Base-by-base conservation (phyloP, 1,139 yeast species). In the Nadsonia commutata region DNA sequence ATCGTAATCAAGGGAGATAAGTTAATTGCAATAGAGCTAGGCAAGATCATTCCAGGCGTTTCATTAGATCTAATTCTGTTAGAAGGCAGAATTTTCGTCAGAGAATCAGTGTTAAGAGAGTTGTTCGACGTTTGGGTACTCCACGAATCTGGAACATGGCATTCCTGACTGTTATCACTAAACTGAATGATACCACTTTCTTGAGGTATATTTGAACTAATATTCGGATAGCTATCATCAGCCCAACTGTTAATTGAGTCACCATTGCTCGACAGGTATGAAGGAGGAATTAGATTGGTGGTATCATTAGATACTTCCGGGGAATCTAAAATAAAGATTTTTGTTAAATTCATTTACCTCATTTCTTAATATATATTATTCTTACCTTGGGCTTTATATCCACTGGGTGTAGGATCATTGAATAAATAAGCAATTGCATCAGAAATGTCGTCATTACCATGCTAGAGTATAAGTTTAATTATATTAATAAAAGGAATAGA, bases 1-100 rank as follows among this genome's bases (percentile, higher is more conserved):
- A 70, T 59, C 48, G 64, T 62, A 31, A 72, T 47, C 20, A 70
- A 45, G 1, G 74, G 68, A 8, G 68, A 68, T 41, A 68, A 51
- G 43, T 65, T 63, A 11, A 66, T 51, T 2, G 59, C 61, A 9
- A 57, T 53, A 18, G 56, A 48, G 1, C 56, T 49, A 0, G 74
- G 71, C 38, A 70, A 46, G 19, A 71, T 48, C 3, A 69, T 53
- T 0, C 69, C 62, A 1, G 66, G 52, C n/a, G 16, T 27, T 11
- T 27, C 33, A 11, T 13, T 16, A 4, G 9, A 13, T 27, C 33
- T 13, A 16, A 16, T 16, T 3, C 33, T 13, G n/a, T 27, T 13
- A 4, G 33, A 27, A 7, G 33, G 33, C n/a, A 9, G n/a, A 11
- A 27, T 27, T 9, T 27, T 16, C 4, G 33, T 27, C 5, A 27